Percentiles rank a stretch among this genome's conserved stretches.
Evolutionary conservation across 1,139 yeast species (phyloP).

Genomic region (Scheffersomyces quercinus): DNA sequence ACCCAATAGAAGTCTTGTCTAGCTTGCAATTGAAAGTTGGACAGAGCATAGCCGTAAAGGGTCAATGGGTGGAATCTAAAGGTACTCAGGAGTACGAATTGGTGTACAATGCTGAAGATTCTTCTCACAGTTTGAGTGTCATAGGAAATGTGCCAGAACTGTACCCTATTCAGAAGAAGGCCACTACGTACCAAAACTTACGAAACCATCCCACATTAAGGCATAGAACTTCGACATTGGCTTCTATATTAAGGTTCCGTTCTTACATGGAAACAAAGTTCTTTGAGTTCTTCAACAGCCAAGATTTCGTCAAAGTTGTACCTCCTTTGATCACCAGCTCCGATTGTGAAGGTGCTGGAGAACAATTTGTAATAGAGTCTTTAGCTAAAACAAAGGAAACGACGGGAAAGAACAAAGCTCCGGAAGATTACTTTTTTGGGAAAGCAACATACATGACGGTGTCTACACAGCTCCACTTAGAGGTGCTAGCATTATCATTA

Average conservation of each 20-base stretch:
- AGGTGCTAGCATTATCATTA: conserved; percentile 72
- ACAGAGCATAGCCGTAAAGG: conserved; percentile 37
- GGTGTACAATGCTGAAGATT: conserved; percentile 22
- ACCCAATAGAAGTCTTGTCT: conserved; percentile 39
- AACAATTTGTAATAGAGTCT: conserved; percentile 61
- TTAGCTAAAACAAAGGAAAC: conserved; percentile 9
- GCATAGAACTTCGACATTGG: conserved; percentile 67
- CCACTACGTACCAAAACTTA: conserved; percentile 63
- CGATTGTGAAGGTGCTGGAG: conserved; percentile 99
- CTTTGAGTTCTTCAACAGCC: conserved; percentile 51
- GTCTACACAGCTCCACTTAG: conserved; percentile 89
- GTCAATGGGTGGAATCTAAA: conserved; percentile 32
- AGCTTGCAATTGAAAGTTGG: conserved; percentile 50
- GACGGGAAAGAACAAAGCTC: background rate
- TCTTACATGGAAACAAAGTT: conserved; percentile 62
- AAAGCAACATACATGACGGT: conserved; percentile 75
- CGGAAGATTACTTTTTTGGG: conserved; percentile 57
- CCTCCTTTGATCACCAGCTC: conserved; percentile 88
- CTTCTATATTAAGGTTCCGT: conserved; percentile 70
- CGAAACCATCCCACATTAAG: conserved; percentile 75
- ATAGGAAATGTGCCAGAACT: conserved; percentile 58
- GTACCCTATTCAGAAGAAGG: conserved; percentile 85
- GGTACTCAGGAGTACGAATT: conserved; percentile 39
- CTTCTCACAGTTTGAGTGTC: conserved; percentile 22
- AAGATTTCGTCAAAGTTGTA: conserved; percentile 66